Percentiles rank a stretch among this genome's conserved stretches.
phyloP scores from a whole-genome alignment of 495 filamentous ascomycete genomes.

The Aspergillus nanangensis region DNA sequence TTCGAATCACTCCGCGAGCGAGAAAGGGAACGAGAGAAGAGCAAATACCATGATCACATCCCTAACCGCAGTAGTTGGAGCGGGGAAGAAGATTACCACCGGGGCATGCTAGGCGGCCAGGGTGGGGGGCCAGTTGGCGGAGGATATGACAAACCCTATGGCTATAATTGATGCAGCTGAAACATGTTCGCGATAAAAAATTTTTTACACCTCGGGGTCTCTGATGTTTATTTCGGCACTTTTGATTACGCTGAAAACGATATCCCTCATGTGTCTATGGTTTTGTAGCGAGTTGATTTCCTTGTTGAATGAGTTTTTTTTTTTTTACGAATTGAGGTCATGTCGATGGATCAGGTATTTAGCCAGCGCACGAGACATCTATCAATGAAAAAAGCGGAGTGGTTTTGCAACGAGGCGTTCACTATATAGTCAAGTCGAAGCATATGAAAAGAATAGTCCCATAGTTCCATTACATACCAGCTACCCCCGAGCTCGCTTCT shows the following conservation, averaged over 20 bases:
- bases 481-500: too few species aligned
- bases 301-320: conserved; percentile 3
- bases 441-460: too few species aligned
- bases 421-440: too few species aligned
- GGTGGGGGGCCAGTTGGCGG: conserved; percentile 23
- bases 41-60: conserved; percentile 19
- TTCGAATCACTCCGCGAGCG: conserved; percentile 25
- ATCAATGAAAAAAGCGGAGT: too few species aligned
- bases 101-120: conserved; percentile 32
- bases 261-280: neutral
- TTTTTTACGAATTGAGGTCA: conserved; percentile 6
- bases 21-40: conserved; percentile 26
- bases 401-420: too few species aligned
- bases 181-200: neutral
- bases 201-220: conserved; percentile 4
- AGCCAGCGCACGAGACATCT: too few species aligned
- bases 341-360: conserved; percentile 12
- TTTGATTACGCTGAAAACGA: conserved; percentile 1
- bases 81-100: conserved; percentile 38
- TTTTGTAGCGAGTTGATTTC: too few species aligned
- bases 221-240: neutral
- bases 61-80: conserved; percentile 20
- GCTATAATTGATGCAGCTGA: conserved; percentile 23
- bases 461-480: too few species aligned
- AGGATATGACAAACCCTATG: conserved; percentile 22